These are phyloP conservation scores for Xylaria cubensis DNA, from an alignment of 495 filamentous ascomycete species.

Conservation along the genomic window DNA sequence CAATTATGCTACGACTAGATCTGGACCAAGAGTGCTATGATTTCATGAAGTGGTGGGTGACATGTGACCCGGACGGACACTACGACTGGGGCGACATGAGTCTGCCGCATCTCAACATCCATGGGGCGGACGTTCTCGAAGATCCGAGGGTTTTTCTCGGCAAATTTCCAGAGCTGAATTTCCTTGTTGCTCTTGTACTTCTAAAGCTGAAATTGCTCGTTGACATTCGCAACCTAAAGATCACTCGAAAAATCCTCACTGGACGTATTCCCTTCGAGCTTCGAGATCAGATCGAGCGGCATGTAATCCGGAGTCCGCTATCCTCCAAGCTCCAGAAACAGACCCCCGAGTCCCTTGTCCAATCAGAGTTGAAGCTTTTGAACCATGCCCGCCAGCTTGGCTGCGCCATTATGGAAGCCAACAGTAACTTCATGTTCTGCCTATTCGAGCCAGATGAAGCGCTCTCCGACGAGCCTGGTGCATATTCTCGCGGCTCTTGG, in stretches of 20 bases:
- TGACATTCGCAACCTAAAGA: constrained; percentile 41
- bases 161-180: constrained; percentile 33
- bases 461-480: constrained; percentile 31
- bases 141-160: constrained; percentile 24
- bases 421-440: constrained; percentile 42
- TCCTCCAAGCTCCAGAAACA: constrained; percentile 27
- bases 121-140: constrained; percentile 48
- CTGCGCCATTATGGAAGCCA: constrained; percentile 31
- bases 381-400: constrained; percentile 38
- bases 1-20: constrained; percentile 52
- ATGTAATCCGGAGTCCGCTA: constrained; percentile 32
- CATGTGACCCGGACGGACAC: constrained; percentile 29
- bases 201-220: constrained; percentile 49
- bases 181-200: constrained; percentile 40
- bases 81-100: constrained; percentile 50
- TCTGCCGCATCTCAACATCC: constrained; percentile 43
- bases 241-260: constrained; percentile 33
- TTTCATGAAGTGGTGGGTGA: constrained; percentile 58
- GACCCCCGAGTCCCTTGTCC: constrained; percentile 13
- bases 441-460: constrained; percentile 43
- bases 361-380: constrained; percentile 31
- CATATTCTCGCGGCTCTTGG: constrained; percentile 33
- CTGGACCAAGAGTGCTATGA: constrained; percentile 64
- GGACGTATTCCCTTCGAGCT: constrained; percentile 32
- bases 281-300: constrained; percentile 32